These are phyloP conservation scores for Eremochloa ophiuroides DNA, from an alignment of 176 grass and related monocot genomes.

Conservation along the genomic window DNA sequence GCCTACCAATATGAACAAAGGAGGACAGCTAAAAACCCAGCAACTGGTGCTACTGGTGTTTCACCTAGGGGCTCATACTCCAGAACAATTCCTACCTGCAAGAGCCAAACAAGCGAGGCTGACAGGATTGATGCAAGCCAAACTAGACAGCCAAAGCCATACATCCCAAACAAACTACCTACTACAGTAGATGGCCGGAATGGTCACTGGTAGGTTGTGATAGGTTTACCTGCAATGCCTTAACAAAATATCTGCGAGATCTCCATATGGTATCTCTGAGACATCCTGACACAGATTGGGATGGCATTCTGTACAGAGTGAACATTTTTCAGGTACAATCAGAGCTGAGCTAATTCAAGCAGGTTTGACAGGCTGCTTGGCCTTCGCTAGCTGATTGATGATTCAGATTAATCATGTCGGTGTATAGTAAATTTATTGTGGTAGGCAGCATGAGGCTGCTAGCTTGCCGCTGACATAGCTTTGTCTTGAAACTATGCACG, in stretches of 20 bases:
- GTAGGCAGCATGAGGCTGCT: background rate
- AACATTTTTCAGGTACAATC: background rate
- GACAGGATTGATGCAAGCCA: constrained; percentile 32
- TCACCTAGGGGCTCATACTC: constrained; percentile 44
- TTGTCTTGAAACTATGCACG: background rate
- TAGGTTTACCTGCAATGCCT: constrained; percentile 25
- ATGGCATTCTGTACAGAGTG: constrained; percentile 8
- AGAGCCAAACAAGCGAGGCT: constrained; percentile 37
- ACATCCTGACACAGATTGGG: background rate
- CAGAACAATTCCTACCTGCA: constrained; percentile 50
- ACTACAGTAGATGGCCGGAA: constrained; percentile 44
- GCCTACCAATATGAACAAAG: constrained; percentile 45
- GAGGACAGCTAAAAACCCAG: constrained; percentile 33
- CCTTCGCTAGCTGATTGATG: background rate
- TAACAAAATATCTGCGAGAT: background rate
- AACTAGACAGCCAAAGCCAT: constrained; percentile 32
- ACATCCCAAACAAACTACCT: constrained; percentile 41
- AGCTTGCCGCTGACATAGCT: background rate
- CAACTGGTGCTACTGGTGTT: constrained; percentile 11
- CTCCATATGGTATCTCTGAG: background rate
- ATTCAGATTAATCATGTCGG: background rate
- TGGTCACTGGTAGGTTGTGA: constrained; percentile 52
- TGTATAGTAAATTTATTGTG: background rate
- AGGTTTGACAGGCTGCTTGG: background rate
- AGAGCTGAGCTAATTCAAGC: background rate